These are phyloP conservation scores for Parasitella parasitica DNA, from an alignment of 371 early-diverging fungal genomes.

Conservation along the genomic window DNA sequence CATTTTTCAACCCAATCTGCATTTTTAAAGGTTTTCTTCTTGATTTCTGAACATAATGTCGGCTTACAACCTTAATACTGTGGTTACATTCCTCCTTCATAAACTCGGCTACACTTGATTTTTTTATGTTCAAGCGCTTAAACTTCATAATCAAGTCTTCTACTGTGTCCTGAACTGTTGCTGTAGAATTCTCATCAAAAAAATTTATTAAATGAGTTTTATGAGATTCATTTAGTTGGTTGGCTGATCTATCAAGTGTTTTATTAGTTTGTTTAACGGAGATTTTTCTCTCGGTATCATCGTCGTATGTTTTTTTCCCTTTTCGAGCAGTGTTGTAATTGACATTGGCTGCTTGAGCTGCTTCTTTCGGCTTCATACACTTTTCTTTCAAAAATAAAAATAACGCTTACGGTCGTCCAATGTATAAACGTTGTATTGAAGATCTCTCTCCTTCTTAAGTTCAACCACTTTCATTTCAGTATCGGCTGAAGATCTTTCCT, in stretches of 20 bases:
- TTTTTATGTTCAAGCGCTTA: background rate
- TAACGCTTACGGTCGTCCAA: constrained; percentile 15
- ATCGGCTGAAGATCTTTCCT: constrained; percentile 12
- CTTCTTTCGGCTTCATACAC: constrained; percentile 14
- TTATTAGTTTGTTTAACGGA: constrained; percentile 18
- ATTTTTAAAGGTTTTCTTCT: too few species aligned
- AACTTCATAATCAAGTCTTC: constrained; percentile 16
- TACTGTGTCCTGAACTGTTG: constrained; percentile 20
- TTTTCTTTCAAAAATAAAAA: constrained; percentile 18
- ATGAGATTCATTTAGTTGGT: constrained; percentile 18
- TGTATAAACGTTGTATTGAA: constrained; percentile 16
- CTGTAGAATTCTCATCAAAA: constrained; percentile 20
- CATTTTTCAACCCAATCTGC: too few species aligned
- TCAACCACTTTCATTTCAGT: constrained; percentile 17
- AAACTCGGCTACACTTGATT: too few species aligned
- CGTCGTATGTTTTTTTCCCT: constrained; percentile 15
- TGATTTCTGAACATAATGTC: too few species aligned
- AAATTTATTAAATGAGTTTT: constrained; percentile 19
- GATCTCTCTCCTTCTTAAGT: constrained; percentile 14
- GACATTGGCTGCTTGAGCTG: constrained; percentile 17
- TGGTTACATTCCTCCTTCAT: too few species aligned
- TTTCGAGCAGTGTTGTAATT: constrained; percentile 18
- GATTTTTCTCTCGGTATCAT: constrained; percentile 19
- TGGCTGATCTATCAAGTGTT: constrained; percentile 14
- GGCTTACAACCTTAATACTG: too few species aligned